phyloP scores from a whole-genome alignment of 1,284 basidiomycete genomes.

The Earliella scabrosa region DNA sequence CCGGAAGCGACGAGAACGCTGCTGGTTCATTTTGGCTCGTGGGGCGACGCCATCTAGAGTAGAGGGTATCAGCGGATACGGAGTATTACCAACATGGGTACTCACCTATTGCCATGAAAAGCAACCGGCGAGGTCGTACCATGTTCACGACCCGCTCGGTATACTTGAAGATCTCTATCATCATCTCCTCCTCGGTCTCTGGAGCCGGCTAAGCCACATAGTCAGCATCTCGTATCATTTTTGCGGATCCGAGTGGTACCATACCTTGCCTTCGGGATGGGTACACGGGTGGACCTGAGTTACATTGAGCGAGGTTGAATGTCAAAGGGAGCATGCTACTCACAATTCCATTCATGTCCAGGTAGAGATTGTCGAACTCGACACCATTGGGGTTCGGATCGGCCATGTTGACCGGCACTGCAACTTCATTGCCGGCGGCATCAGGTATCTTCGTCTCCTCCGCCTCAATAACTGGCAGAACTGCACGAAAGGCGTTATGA shows the following conservation, averaged over 20 bases:
- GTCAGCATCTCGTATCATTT: neutral
- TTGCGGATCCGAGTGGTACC: slow-evolving; percentile 11
- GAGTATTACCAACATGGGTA: too few species aligned
- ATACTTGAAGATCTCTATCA: slow-evolving; percentile 97
- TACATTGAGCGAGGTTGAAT: too few species aligned
- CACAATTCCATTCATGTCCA: slow-evolving; percentile 93
- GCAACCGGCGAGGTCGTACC: slow-evolving; percentile 91
- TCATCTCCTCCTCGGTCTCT: slow-evolving; percentile 99
- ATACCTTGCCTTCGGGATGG: slow-evolving; percentile 92
- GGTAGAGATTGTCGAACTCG: slow-evolving; percentile 96
- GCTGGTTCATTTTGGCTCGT: slow-evolving; percentile 99
- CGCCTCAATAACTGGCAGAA: slow-evolving; percentile 83
- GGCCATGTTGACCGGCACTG: slow-evolving; percentile 85
- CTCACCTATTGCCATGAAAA: slow-evolving; percentile 98
- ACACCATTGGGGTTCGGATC: slow-evolving; percentile 93
- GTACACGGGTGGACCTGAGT: slow-evolving; percentile 99
- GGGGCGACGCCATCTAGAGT: slow-evolving; percentile 92
- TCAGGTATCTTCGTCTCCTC: slow-evolving; percentile 73
- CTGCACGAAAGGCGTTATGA: slow-evolving; percentile 41
- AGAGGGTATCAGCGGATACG: too few species aligned
- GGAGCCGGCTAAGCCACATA: slow-evolving; percentile 73
- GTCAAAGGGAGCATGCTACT: slow-evolving; percentile 25
- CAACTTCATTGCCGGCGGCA: slow-evolving; percentile 69
- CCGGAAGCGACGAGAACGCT: slow-evolving; percentile 94
- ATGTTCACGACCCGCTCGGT: slow-evolving; percentile 98